Conservation (phyloP, 805 yeast genomes). For the Suhomyces prunicola region DNA sequence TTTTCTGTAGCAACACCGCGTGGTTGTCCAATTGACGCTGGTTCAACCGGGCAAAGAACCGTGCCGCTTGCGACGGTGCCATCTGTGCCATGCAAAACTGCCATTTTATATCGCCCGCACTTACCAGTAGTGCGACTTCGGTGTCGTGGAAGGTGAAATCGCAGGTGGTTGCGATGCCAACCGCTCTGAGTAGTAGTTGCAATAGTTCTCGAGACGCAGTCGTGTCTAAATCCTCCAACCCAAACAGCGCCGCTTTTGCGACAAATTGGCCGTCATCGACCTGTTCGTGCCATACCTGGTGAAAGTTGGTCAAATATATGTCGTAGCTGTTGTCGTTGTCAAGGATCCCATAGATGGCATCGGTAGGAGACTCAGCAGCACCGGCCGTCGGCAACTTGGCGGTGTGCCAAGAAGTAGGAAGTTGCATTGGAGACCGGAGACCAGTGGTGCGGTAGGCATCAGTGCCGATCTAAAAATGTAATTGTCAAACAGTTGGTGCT, state of each 20-base stretch:
- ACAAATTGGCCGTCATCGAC: conserved; percentile 13
- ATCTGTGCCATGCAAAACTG: conserved; percentile 7
- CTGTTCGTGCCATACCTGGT: conserved; percentile 25
- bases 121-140: neutral
- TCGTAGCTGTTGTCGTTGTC: conserved; percentile 11
- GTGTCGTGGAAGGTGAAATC: neutral
- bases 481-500: no score
- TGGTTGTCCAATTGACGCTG: conserved; percentile 22
- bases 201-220: neutral
- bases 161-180: neutral
- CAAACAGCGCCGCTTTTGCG: conserved; percentile 18
- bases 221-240: conserved; percentile 21
- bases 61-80: conserved; percentile 1
- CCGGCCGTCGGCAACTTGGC: neutral
- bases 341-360: conserved; percentile 15
- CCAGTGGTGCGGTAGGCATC: neutral
- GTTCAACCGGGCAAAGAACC: conserved; percentile 19
- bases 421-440: neutral
- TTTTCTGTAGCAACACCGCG: conserved; percentile 15
- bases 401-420: neutral
- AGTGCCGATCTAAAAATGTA: neutral
- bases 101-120: conserved; percentile 2
- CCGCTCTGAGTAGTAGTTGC: neutral
- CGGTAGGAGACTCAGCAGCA: neutral
- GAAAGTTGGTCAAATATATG: conserved; percentile 26